Evolutionary conservation across 2,329 filamentous ascomycete genomes (phyloP), one percentile per base, ranked within the genome.

Genomic region (Trichoderma afroharzianum): DNA sequence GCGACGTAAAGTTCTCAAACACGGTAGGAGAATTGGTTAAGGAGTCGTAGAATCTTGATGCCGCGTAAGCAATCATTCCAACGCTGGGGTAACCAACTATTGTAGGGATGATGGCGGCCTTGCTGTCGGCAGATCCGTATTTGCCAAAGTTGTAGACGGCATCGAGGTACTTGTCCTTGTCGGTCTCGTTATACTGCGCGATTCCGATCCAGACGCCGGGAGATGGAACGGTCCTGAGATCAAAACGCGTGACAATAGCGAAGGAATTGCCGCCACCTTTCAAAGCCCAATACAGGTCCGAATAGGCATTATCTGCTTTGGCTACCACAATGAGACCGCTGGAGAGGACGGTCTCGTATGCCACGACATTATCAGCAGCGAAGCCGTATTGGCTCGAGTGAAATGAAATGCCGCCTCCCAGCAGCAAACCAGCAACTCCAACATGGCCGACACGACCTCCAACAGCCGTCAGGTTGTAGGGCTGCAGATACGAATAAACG

Each of bases 281-380:
- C 1, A 85, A 78, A 3, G 85, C 85, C 73, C 80, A 81, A 74
- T 78, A 87, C 1, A 87, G 79, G 64, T 87, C 84, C 0, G 74
- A 2, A 72, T 85, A 80, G 18, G 75, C 64, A 0, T 72, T 68
- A 0, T 66, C 62, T 50, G 81, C 83, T 36, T 36, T 36, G 1
- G 82, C 85, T 4, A 80, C 79, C 43, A 87, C 78, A 24, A 88
- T 80, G 2, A 75, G 72, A 0, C 86, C 86, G 33, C 80, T 78
- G 0, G 84, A 82, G 1, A 87, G 81, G 2, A 89, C 86, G 11
- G 88, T 79, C 50, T 87, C 80, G 63, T 80, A 86, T 24, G 79
- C 80, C 26, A 76, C 74, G 14, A 86, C 81, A 12, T 81, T 84
- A 76, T 87, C 85, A 72, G 83, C 85, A 8, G 80, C 83, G 74